Percentiles rank a stretch among this genome's conserved stretches.
Conservation (phyloP, 495 filamentous ascomycete species). For the Penicillium maclennaniae region DNA sequence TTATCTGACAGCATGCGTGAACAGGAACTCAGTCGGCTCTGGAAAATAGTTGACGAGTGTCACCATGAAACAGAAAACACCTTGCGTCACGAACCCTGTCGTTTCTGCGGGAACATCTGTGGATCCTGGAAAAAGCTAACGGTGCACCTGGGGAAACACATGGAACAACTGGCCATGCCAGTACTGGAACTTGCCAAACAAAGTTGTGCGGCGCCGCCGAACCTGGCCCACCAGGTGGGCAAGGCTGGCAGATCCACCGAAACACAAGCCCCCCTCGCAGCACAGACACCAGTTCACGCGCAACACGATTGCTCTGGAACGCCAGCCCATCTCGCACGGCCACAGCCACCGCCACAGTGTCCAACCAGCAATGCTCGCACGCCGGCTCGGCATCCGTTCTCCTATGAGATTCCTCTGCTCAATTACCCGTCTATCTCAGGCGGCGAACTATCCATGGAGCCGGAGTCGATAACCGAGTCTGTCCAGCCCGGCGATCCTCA, state of each 20-base stretch:
- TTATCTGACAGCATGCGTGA: slow-evolving; percentile 47
- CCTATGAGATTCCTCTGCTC: slow-evolving; percentile 13
- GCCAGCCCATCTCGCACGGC: slow-evolving; percentile 7
- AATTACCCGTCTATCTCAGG: slow-evolving; percentile 25
- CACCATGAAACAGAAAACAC: slow-evolving; percentile 62
- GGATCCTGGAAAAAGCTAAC: slow-evolving; percentile 91
- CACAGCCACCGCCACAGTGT: slow-evolving; percentile 11
- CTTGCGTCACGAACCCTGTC: slow-evolving; percentile 78
- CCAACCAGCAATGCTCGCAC: slow-evolving; percentile 15
- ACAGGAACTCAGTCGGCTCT: slow-evolving; percentile 58
- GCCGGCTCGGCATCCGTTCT: slow-evolving; percentile 9
- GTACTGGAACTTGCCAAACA: slow-evolving; percentile 66
- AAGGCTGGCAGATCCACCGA: slow-evolving; percentile 5
- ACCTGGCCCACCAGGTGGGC: slow-evolving; percentile 3
- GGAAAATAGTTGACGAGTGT: slow-evolving; percentile 76
- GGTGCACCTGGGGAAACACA: slow-evolving; percentile 92
- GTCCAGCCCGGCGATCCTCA: slow-evolving; percentile 12
- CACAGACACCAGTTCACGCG: slow-evolving; percentile 6
- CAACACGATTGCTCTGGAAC: background rate
- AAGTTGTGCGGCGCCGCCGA: slow-evolving; percentile 20
- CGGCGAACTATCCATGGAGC: slow-evolving; percentile 29
- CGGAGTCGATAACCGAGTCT: slow-evolving; percentile 21
- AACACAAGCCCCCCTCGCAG: slow-evolving; percentile 8
- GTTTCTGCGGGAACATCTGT: slow-evolving; percentile 83
- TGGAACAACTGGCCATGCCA: slow-evolving; percentile 90